These are phyloP conservation scores for Pythium phragmitis DNA, from an alignment of 352 stramenopile genomes.

Conservation along the genomic window DNA sequence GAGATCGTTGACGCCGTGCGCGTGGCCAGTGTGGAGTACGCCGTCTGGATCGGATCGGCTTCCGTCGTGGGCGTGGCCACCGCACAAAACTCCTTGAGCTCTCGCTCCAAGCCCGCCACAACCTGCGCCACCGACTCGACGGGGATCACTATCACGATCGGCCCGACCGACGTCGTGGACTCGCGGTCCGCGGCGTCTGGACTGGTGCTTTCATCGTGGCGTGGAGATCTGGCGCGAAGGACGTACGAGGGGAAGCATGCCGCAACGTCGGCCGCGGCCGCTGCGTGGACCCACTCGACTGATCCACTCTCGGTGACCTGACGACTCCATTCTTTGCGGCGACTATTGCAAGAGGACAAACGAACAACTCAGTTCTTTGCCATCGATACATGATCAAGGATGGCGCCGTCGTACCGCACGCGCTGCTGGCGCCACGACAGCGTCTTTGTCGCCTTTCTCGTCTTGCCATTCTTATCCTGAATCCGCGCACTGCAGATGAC, in stretches of 20 bases:
- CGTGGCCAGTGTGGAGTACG: neutral
- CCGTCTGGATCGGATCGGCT: slow-evolving; percentile 5
- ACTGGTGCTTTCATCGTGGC: neutral
- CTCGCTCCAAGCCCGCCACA: slow-evolving; percentile 10
- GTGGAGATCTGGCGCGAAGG: slow-evolving; percentile 2
- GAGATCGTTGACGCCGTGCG: neutral
- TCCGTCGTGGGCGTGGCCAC: slow-evolving; percentile 1
- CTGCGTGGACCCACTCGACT: slow-evolving; percentile 17
- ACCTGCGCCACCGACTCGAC: slow-evolving; percentile 12
- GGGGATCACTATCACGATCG: slow-evolving; percentile 24
- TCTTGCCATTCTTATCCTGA: slow-evolving; percentile 1
- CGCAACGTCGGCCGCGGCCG: neutral
- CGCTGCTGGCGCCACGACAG: slow-evolving; percentile 21
- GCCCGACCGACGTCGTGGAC: neutral
- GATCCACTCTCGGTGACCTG: slow-evolving; percentile 8
- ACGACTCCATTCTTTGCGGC: slow-evolving; percentile 22
- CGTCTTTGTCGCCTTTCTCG: slow-evolving; percentile 5
- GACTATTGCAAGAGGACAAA: neutral
- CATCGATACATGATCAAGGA: neutral
- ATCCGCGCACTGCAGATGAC: slow-evolving; percentile 22
- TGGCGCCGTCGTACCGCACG: slow-evolving; percentile 8
- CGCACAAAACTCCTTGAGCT: slow-evolving; percentile 4
- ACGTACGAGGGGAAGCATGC: slow-evolving; percentile 11
- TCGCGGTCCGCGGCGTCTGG: neutral
- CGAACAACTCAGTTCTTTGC: neutral